Evolutionary conservation across 169 alveolate genomes (phyloP), one percentile per base, ranked within the genome.

Genomic region (Babesia divergens): DNA sequence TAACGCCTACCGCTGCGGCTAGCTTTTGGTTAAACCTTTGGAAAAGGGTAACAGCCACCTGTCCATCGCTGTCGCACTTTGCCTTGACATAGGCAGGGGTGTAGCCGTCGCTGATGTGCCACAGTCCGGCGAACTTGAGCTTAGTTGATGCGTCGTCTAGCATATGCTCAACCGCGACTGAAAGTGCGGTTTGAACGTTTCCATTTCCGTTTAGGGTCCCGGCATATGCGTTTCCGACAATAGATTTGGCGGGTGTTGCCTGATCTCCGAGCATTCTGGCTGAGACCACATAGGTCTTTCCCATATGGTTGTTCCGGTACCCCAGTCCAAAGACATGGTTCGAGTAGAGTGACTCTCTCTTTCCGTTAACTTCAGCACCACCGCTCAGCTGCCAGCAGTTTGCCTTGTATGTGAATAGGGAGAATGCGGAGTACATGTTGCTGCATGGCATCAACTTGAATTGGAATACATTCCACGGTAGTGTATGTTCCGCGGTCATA

Each of bases 51-150:
- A 80, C 46, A 18, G 83, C 76, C 38, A 70, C 60, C 38, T 72
- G 49, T 22, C 76, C 83, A 11, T 70, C 79, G 52, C 53, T 64
- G 74, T 68, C 79, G 56, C 81, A 70, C 65, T 64, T 80, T 22
- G 68, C 88, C 71, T 71, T 80, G 71, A 80, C 74, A 32, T 38
- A 80, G 14, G 84, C 40, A 8, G 79, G 76, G 58, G 51, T 66
- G 1, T 68, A 60, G 65, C 50, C 46, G 42, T 47, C 59, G 37
- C 84, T 70, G 29, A 80, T 31, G 47, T 80, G 51, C 83, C 84
- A 80, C 65, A 51, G 64, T 24, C 69, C 88, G 13, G 71, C 83
- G 56, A 80, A 68, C 56, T 24, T 51, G 46, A 80, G 59, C 42
- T 43, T 71, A 31, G 77, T 62, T 40, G n/a, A 26, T 47, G 54